Conservation (phyloP, 345 rosid genomes). For the Jatropha curcas region DNA sequence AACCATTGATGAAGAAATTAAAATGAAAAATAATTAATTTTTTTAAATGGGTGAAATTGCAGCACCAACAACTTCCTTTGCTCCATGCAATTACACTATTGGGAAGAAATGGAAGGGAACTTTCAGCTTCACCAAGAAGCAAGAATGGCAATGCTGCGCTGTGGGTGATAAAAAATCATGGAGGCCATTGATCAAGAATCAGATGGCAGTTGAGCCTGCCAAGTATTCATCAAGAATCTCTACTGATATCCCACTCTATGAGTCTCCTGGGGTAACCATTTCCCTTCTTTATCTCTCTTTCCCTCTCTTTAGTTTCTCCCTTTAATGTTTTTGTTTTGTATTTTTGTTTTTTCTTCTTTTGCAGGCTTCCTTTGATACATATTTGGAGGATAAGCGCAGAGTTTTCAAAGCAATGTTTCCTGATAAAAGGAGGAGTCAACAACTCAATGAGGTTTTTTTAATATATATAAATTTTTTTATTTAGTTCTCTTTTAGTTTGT, state of each 20-base stretch:
- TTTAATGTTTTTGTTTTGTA: background rate
- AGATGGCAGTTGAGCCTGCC: slow-evolving; percentile 44
- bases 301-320: background rate
- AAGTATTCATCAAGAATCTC: slow-evolving; percentile 64
- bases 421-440: slow-evolving; percentile 61
- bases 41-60: slow-evolving; percentile 33
- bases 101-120: slow-evolving; percentile 23
- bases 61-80: slow-evolving; percentile 34
- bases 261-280: slow-evolving; percentile 69
- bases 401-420: slow-evolving; percentile 84
- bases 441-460: slow-evolving; percentile 57
- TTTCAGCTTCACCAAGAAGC: slow-evolving; percentile 25
- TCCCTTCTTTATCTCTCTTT: slow-evolving; percentile 1
- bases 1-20: background rate
- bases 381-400: slow-evolving; percentile 76
- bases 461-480: background rate
- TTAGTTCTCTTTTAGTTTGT: background rate
- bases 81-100: slow-evolving; percentile 29
- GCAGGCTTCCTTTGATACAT: slow-evolving; percentile 84
- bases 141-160: slow-evolving; percentile 34
- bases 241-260: slow-evolving; percentile 78
- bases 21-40: background rate
- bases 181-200: slow-evolving; percentile 23
- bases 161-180: slow-evolving; percentile 9
- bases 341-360: background rate